Percentiles rank a stretch among this genome's conserved stretches.
These are phyloP conservation scores for Erodium texanum DNA, from an alignment of 441 rosid species.

Conservation along the genomic window DNA sequence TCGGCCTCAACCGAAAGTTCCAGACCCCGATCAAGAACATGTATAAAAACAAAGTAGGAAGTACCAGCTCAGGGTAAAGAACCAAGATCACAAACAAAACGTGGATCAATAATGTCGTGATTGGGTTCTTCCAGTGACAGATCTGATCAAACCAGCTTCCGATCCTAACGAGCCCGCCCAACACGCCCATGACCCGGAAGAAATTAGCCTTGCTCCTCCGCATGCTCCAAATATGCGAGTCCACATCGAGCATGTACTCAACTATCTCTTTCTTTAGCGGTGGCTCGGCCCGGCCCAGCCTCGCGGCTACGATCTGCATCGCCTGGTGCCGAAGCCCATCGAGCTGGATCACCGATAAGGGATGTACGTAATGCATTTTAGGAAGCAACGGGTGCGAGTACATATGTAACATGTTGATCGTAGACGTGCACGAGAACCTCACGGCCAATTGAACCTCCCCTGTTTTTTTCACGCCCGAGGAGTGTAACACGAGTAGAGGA, in stretches of 20 bases:
- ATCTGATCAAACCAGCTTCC: constrained; percentile 72
- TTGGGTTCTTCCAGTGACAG: constrained; percentile 75
- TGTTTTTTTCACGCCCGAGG: constrained; percentile 71
- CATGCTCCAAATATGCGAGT: constrained; percentile 93
- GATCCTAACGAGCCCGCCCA: constrained; percentile 60
- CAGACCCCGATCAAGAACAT: constrained; percentile 85
- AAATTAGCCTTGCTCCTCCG: constrained; percentile 86
- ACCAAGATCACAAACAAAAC: constrained; percentile 76
- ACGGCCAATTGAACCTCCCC: constrained; percentile 82
- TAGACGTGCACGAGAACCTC: constrained; percentile 61
- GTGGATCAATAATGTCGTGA: constrained; percentile 79
- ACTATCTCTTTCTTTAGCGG: constrained; percentile 79
- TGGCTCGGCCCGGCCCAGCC: constrained; percentile 86
- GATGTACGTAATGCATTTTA: constrained; percentile 83
- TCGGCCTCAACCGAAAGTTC: constrained; percentile 84
- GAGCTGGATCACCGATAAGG: constrained; percentile 70
- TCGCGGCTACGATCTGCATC: constrained; percentile 64
- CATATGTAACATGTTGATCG: constrained; percentile 63
- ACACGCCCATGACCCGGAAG: constrained; percentile 70
- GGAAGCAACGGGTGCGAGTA: constrained; percentile 78
- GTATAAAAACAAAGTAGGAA: constrained; percentile 75
- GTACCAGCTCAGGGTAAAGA: constrained; percentile 75
- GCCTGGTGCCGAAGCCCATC: constrained; percentile 79
- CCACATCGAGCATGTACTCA: constrained; percentile 84
- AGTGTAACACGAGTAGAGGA: constrained; percentile 68